Base-by-base conservation (phyloP, 306 rosid genomes). In the Castanea sativa region DNA sequence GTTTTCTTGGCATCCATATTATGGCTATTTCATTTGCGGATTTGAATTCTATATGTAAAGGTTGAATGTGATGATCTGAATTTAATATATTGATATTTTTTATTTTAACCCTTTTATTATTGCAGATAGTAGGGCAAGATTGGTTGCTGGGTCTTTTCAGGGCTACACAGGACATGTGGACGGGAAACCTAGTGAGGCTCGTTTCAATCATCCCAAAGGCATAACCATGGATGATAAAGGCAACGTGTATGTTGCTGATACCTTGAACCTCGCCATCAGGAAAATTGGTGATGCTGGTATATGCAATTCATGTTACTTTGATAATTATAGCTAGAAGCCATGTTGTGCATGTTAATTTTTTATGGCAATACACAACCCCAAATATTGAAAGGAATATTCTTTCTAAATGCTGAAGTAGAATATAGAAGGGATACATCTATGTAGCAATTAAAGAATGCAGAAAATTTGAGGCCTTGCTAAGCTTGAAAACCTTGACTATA, bases 81-180 rank as follows among this genome's bases (percentile, higher is more conserved):
- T 32, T 68, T 10, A 51, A 45, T 41, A 64, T 3, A 10, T 52
- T 12, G 21, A 52, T 63, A 45, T 29, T 55, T 69, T 11, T 45
- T 4, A 33, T 69, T 69, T 43, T 71, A 57, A 61, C 55, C 32
- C 64, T 79, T 77, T 56, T 73, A 35, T 75, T 78, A 67, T 67
- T 86, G 91, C 97, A 95, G 99, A 95, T 86, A 95, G 99, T 83
- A 88, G 98, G 87, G 99, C 91, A 76, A 93, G 99, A 85, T 86
- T 95, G 83, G 96, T 95, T 73, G 99, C 99, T 52, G 98, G 98
- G n/a, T 95, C 99, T 69, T 95, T 95, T 86, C 97, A 92, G 85
- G 99, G 99, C 23, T 69, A 90, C 85, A 85, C 92, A 19, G 98
- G 97, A 60, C 98, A 95, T 81, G 92, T 89, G 32, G 99, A 95